Evolutionary conservation across 768 basidiomycete genomes (phyloP).

Genomic region (Russula vinacea): DNA sequence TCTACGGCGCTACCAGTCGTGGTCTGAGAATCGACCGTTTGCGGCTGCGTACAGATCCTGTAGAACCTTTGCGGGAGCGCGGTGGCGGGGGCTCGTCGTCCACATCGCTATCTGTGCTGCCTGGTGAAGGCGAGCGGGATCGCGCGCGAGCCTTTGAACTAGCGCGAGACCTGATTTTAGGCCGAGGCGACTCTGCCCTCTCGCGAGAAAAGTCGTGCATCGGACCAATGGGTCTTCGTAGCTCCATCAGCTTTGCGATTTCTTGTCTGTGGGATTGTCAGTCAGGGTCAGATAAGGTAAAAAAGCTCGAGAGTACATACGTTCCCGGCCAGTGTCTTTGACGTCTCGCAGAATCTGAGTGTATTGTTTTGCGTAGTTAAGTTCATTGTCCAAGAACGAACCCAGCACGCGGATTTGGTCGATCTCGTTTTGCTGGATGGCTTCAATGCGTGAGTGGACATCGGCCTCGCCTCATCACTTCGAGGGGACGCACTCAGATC

Average conservation of each 20-base stretch:
- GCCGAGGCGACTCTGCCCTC: slow-evolving; percentile 14
- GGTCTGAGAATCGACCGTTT: slow-evolving; percentile 57
- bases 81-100: slow-evolving; percentile 13
- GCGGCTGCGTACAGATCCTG: slow-evolving; percentile 47
- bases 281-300: not conserved
- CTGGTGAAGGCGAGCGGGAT: slow-evolving; percentile 17
- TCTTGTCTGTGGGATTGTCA: slow-evolving; percentile 20
- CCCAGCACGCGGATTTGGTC: slow-evolving; percentile 69
- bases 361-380: slow-evolving; percentile 71
- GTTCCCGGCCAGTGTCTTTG: slow-evolving; percentile 58
- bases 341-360: slow-evolving; percentile 69
- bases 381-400: slow-evolving; percentile 66
- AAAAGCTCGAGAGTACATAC: slow-evolving; percentile 43
- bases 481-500: slow-evolving; percentile 12
- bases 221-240: slow-evolving; percentile 23
- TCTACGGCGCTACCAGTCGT: slow-evolving; percentile 40
- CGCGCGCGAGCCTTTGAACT: slow-evolving; percentile 19
- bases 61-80: slow-evolving; percentile 34
- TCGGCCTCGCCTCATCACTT: slow-evolving; percentile 89
- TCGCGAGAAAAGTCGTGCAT: slow-evolving; percentile 27
- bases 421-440: slow-evolving; percentile 76
- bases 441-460: slow-evolving; percentile 72
- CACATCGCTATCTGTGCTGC: slow-evolving; percentile 11
- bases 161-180: slow-evolving; percentile 21
- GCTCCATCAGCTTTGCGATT: slow-evolving; percentile 20